Evolutionary conservation across 1,139 yeast genomes (phyloP), one percentile per base, ranked within the genome.

Genomic region (Hansenula lynferdii): DNA sequence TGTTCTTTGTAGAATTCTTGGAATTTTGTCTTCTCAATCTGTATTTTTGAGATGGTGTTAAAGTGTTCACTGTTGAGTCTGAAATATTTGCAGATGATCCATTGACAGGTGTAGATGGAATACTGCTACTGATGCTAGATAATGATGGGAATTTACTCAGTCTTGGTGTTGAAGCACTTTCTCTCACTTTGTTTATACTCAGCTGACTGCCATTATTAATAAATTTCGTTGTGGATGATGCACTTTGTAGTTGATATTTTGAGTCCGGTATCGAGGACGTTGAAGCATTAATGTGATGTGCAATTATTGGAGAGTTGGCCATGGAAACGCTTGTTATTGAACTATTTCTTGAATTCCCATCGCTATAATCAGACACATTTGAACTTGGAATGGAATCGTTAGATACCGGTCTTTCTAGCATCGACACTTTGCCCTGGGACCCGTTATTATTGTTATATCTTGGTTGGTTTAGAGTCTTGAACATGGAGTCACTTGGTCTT

Each of bases 1-100:
- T 44, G 8, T 57, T 49, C 34, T 58, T 56, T 28, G 63, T 49
- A 16, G 59, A 64, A 33, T 38, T 56, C 39, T 56, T 63, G 24
- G 54, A 60, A 42, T 57, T 68, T 37, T 61, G 64, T 40, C 60
- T 61, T 30, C 65, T 61, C 35, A 61, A 48, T 38, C 63, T 57
- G 42, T 56, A 61, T 28, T 61, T 53, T 44, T 65, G 70, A 2
- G 69, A 64, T 2, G 70, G 69, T 0, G 70, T 65, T 43, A 63
- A 39, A 21, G 33, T 41, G 31, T 39, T 43, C 7, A 44, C 16
- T 0, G 52, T 46, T 4, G 52, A 38, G 7, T 40, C 24, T 11
- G 54, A 45, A 12, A 33, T 9, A 27, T 37, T 37, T 8, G 24
- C 10, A 25, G 37, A 12, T 9, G 46, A 37, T n/a, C 38, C 33